Evolutionary conservation across 805 yeast genomes (phyloP), one percentile per base, ranked within the genome.

Genomic region (Hanseniaspora thailandica): DNA sequence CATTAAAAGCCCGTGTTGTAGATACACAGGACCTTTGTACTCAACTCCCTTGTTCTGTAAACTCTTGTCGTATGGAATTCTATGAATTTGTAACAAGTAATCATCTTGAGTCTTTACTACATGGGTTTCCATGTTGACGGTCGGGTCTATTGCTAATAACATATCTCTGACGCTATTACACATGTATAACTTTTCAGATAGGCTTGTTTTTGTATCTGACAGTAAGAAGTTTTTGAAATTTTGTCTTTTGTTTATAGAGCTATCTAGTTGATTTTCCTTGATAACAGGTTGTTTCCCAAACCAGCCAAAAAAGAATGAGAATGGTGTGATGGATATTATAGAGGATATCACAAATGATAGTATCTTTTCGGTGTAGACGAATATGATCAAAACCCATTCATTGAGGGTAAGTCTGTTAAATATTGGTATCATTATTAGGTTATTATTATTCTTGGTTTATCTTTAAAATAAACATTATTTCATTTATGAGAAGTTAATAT

Each of bases 1-100:
- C 93, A 88, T 89, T 56, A 90, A 71, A 48, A 90, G 71, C 0
- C 97, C 97, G 63, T 90, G 97, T 64, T 90, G 97, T 52, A 90
- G 74, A 63, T 85, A 90, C 0, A 85, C 84, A 1, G 83, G 82
- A 51, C 76, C 73, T 17, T 36, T 47, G n/a, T 36, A 47, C 13
- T 33, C 34, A 9, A 40, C 44, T 0, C 66, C 68, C 47, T 65
- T 62, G 35, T 15, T 12, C 13, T 70, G 57, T 9, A 58, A 61
- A 15, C 30, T 51, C 13, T 49, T 39, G 31, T 58, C 58, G 8
- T 78, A 77, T 45, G 75, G 75, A 2, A 86, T 72, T 45, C 95
- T 71, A 62, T 89, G 96, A 2, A 87, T 58, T 0, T 88, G 84
- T 26, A 89, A 70, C 20, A 86, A 62, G 62, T 86, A 89, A 33